Base-by-base conservation (phyloP, 225 moss, liverwort and hornwort species). In the Asterella californica region DNA sequence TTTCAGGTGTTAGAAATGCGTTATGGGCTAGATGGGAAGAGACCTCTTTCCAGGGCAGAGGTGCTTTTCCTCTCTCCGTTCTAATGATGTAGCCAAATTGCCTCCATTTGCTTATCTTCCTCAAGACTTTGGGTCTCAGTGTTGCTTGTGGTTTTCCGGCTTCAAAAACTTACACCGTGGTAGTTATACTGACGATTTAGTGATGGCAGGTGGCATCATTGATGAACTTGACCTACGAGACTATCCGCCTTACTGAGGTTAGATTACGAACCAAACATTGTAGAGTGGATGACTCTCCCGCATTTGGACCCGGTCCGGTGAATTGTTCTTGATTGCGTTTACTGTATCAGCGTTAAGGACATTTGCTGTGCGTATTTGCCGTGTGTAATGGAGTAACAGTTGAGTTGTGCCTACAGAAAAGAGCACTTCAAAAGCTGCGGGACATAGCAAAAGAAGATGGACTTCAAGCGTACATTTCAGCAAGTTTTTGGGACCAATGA, bases 11-110 rank as follows among this genome's bases (percentile, higher is more conserved):
- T 89, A 69, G 75, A 83, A 72, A 85, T 80, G 83, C 76, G 85
- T 4, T 97, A 86, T 66, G 97, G 97, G 69, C 82, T 97, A 46
- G 84, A 82, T 76, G 93, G 90, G 37, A 82, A 92, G 81, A 83
- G 86, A 83, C 96, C 94, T 19, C 80, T 85, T 67, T 79, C 89
- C 30, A 89, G 90, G 83, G 69, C 90, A 9, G 86, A 89, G 73
- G 85, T 91, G 25, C 36, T 21, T 53, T 25, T 38, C 33, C n/a
- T 68, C 7, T 47, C n/a, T 9, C 25, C 46, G 15, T 14, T n/a
- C 14, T 0, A 15, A 15, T 10, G n/a, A 9, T 45, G 70, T 70
- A 38, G 38, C 10, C 69, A 9, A 24, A 19, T 5, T 69, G 37
- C 29, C 22, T 21, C 8, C 47, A 27, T 12, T 18, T 65, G 47